Percentiles rank a stretch among this genome's conserved stretches.
phyloP scores from a whole-genome alignment of 768 basidiomycete genomes.

The Hypholoma sublateritium region DNA sequence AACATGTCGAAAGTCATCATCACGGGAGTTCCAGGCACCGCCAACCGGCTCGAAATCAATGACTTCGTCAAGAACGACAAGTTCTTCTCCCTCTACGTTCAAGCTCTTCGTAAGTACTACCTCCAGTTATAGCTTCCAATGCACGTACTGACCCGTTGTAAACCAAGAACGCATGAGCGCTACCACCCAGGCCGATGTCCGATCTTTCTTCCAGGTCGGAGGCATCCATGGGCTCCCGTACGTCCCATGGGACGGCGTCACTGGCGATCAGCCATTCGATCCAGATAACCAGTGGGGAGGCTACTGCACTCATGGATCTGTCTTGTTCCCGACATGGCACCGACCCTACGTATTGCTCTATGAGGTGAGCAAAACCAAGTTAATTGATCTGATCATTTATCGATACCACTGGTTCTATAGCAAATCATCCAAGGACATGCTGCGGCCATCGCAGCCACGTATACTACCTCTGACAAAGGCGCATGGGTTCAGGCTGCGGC shows the following conservation, averaged over 20 bases:
- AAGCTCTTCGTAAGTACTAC: slow-evolving; percentile 42
- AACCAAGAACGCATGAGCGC: slow-evolving; percentile 29
- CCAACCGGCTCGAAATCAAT: slow-evolving; percentile 44
- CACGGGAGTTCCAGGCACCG: slow-evolving; percentile 27
- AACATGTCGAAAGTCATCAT: slow-evolving; percentile 20
- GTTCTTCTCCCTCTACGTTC: slow-evolving; percentile 51
- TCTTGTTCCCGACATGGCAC: slow-evolving; percentile 58
- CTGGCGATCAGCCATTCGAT: slow-evolving; percentile 20
- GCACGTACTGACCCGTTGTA: not conserved
- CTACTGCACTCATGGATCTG: slow-evolving; percentile 55
- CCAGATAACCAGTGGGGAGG: slow-evolving; percentile 36
- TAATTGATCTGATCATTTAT: not conserved
- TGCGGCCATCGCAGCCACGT: slow-evolving; percentile 38
- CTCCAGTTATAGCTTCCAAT: not conserved
- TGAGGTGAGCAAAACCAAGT: slow-evolving; percentile 35
- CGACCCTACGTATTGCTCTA: slow-evolving; percentile 49
- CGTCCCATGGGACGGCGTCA: slow-evolving; percentile 41
- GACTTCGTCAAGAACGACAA: slow-evolving; percentile 40
- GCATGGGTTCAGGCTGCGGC: slow-evolving; percentile 33
- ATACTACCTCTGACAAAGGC: slow-evolving; percentile 28
- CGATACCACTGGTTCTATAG: slow-evolving; percentile 22
- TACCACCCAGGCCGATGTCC: slow-evolving; percentile 25
- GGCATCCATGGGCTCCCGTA: slow-evolving; percentile 56
- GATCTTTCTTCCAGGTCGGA: slow-evolving; percentile 44
- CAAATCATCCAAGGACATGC: slow-evolving; percentile 47